Percentiles rank a stretch among this genome's conserved stretches.
phyloP scores from a whole-genome alignment of 2,329 filamentous ascomycete species.

The Phaeosphaeriaceae sp. region DNA sequence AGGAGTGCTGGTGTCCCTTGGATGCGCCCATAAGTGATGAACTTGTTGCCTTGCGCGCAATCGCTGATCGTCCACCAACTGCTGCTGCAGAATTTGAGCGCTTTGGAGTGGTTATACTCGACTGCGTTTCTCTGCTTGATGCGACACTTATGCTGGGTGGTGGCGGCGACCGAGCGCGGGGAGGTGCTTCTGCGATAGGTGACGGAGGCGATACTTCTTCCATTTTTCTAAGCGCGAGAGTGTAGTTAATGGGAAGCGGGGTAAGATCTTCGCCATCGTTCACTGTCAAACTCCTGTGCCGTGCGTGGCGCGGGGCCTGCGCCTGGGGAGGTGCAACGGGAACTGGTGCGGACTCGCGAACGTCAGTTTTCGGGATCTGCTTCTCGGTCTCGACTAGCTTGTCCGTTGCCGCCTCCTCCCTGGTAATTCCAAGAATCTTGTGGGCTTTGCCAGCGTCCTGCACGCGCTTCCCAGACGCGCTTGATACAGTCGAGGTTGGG shows the following conservation, averaged over 20 bases:
- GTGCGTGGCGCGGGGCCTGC: conserved; percentile 29
- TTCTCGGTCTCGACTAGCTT: conserved; percentile 10
- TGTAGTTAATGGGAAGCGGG: conserved; percentile 50
- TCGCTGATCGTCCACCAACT: conserved; percentile 41
- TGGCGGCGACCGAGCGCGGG: conserved; percentile 16
- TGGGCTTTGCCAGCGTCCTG: conserved; percentile 50
- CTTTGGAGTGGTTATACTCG: conserved; percentile 25
- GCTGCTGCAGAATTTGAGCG: conserved; percentile 39
- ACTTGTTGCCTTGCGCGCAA: conserved; percentile 30
- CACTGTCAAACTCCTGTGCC: conserved; percentile 41
- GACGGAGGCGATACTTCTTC: conserved; percentile 27
- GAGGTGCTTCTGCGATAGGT: conserved; percentile 12
- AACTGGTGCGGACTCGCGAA: conserved; percentile 9
- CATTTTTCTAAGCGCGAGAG: conserved; percentile 45
- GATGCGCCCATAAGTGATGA: conserved; percentile 30
- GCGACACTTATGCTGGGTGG: conserved; percentile 27
- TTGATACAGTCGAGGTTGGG: conserved; percentile 43
- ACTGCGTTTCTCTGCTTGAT: conserved; percentile 26
- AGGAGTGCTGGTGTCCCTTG: conserved; percentile 33
- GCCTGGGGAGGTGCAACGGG: conserved; percentile 20
- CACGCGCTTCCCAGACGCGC: conserved; percentile 35
- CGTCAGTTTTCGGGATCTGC: conserved; percentile 4
- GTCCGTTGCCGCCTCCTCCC: conserved; percentile 25
- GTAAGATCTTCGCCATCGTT: conserved; percentile 44
- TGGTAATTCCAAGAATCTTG: conserved; percentile 49